Conservation (phyloP, 768 basidiomycete genomes). For the Pilatotrama ljubarskyi region DNA sequence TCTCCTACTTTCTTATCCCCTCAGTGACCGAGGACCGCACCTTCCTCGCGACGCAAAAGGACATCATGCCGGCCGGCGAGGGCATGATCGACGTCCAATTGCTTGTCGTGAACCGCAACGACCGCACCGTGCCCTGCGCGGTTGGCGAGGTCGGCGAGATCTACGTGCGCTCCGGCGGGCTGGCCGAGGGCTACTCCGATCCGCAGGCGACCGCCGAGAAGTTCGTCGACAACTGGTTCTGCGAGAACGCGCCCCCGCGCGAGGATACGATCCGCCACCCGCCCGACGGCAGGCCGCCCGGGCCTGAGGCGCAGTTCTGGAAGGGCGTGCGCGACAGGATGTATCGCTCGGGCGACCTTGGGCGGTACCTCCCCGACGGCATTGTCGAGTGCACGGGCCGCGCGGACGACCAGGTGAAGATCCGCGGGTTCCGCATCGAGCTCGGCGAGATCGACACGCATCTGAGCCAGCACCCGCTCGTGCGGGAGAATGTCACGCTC, state of each 20-base stretch:
- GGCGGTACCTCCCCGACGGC: constrained; percentile 89
- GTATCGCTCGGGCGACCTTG: constrained; percentile 97
- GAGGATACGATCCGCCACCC: constrained; percentile 76
- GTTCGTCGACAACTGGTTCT: constrained; percentile 95
- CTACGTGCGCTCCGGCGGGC: constrained; percentile 93
- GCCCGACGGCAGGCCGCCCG: constrained; percentile 45
- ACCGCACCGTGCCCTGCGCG: constrained; percentile 83
- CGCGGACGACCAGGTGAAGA: constrained; percentile 99
- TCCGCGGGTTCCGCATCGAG: constrained; percentile 98
- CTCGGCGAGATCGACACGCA: constrained; percentile 97
- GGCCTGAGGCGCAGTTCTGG: constrained; percentile 82
- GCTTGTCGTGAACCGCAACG: constrained; percentile 89
- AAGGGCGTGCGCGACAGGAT: constrained; percentile 94
- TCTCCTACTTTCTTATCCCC: constrained; percentile 94
- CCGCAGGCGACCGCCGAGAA: constrained; percentile 81
- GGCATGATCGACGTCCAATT: constrained; percentile 99
- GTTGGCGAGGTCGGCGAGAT: constrained; percentile 98
- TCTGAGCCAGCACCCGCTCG: constrained; percentile 87
- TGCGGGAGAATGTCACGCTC: constrained; percentile 97
- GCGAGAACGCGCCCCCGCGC: constrained; percentile 45
- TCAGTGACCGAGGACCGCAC: constrained; percentile 80
- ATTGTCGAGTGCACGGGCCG: constrained; percentile 96
- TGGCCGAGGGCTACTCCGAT: constrained; percentile 95
- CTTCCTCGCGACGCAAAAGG: constrained; percentile 92
- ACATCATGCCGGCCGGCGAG: constrained; percentile 95